Base-by-base conservation (phyloP, 805 yeast species). In the Pichia occidentalis region DNA sequence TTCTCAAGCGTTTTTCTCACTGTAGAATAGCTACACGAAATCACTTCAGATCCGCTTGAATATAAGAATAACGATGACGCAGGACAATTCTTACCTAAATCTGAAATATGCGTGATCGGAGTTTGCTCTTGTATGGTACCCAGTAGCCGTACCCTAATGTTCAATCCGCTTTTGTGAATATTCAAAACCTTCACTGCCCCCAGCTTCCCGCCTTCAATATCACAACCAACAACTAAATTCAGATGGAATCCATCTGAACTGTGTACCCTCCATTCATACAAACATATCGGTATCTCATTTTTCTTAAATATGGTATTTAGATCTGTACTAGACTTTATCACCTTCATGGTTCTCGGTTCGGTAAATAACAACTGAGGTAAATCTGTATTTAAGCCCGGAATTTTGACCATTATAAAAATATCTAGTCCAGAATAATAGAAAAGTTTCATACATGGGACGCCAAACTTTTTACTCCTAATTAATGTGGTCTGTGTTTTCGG, bases 181-280 rank as follows among this genome's bases (percentile, higher is more conserved):
- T 57, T 61, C 7, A 60, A 46, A 7, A 60, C 49, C 36, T 53
- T 54, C 7, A 61, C 46, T 1, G 43, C 13, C 0, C 62, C 61
- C n/a, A 43, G 29, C 17, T 43, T 25, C 3, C 44, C 46, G 20
- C 36, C 34, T 10, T 37, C 24, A 2, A 17, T 23, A 5, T 37
- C 39, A 39, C 67, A 64, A 1, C 70, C 69, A 17, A 66, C 38
- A 8, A 65, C 42, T 7, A 65, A 29, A 5, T 18, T 19, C 1
- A 12, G 9, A 14, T 12, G 12, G 14, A 20, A 18, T 12, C 20
- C 24, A 5, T 19, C n/a, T 8, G 16, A 14, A 12, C 25, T 13
- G 9, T 14, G 17, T 12, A 29, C 14, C 16, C n/a, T 30, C 39
- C 34, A 36, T 16, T 36, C 34, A 6, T 21, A 12, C 7, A 31